A percentile compares a stretch with the other conserved stretches of the same genome.
These are phyloP conservation scores for Pisolithus sp. DNA, from an alignment of 768 basidiomycete species.

Conservation along the genomic window DNA sequence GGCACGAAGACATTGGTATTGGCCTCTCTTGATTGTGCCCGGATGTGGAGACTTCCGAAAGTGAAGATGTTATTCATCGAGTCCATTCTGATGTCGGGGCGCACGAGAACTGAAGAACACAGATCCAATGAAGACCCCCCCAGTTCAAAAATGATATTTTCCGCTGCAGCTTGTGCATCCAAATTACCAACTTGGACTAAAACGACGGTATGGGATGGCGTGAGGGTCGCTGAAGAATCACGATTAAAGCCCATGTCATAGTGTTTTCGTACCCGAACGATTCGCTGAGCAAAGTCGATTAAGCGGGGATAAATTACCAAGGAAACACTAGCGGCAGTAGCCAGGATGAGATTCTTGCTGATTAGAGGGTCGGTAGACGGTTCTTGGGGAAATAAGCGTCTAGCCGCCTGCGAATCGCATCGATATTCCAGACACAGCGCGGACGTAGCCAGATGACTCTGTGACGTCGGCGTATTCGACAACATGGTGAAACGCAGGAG, in stretches of 20 bases:
- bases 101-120: constrained; percentile 17
- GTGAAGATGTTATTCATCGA: constrained; percentile 44
- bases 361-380: constrained; percentile 9
- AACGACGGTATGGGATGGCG: constrained; percentile 29
- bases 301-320: constrained; percentile 50
- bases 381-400: constrained; percentile 9
- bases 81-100: constrained; percentile 19
- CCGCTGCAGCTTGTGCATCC: constrained; percentile 59
- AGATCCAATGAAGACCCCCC: constrained; percentile 29
- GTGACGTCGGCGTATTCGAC: constrained; percentile 15
- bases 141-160: constrained; percentile 62
- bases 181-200: constrained; percentile 38
- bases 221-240: neutral
- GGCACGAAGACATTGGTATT: constrained; percentile 31
- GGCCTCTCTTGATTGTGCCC: constrained; percentile 48
- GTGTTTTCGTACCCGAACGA: constrained; percentile 46
- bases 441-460: constrained; percentile 20
- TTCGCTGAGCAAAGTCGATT: constrained; percentile 51
- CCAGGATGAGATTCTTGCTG: constrained; percentile 23
- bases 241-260: constrained; percentile 3
- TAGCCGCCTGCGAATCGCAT: constrained; percentile 5
- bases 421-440: constrained; percentile 21
- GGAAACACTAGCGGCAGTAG: constrained; percentile 36
- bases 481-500: constrained; percentile 14
- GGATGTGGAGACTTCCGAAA: constrained; percentile 49